phyloP scores from a whole-genome alignment of 495 filamentous ascomycete species.

The Annulohypoxylon bovei region DNA sequence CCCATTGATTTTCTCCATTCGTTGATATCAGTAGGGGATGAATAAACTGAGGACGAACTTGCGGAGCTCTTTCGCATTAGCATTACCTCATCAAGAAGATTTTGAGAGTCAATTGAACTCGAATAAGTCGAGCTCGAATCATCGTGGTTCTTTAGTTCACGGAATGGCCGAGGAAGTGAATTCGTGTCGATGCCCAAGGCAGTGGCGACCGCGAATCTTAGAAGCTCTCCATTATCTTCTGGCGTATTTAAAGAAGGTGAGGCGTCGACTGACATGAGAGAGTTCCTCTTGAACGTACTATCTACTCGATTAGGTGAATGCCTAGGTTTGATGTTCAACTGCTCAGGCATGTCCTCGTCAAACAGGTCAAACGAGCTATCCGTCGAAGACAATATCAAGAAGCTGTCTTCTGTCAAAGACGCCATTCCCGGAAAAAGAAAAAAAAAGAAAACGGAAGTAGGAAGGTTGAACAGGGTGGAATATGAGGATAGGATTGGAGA shows the following conservation, averaged over 20 bases:
- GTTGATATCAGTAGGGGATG: conserved; percentile 7
- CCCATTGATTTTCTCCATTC: conserved; percentile 27
- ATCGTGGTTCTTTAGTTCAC: conserved; percentile 5
- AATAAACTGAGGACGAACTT: conserved; percentile 29
- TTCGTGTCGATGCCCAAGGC: conserved; percentile 41
- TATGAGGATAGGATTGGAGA: background rate
- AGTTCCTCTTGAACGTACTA: conserved; percentile 3
- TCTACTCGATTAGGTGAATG: background rate
- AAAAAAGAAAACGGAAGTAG: background rate
- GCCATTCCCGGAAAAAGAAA: conserved; percentile 1
- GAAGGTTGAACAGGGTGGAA: background rate
- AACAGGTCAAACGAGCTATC: conserved; percentile 8
- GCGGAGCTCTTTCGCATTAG: background rate
- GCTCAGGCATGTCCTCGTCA: background rate
- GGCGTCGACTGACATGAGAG: conserved; percentile 11
- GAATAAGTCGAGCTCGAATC: conserved; percentile 23
- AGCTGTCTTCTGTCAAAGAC: conserved; percentile 16
- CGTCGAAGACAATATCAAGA: conserved; percentile 25
- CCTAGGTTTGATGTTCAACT: background rate
- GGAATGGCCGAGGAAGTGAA: conserved; percentile 35
- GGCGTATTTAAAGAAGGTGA: conserved; percentile 4
- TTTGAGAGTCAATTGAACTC: conserved; percentile 12
- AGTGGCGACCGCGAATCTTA: conserved; percentile 42
- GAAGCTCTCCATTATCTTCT: conserved; percentile 7
- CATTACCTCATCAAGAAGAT: background rate